Evolutionary conservation across 2,329 filamentous ascomycete genomes (phyloP), one percentile per base, ranked within the genome.

Genomic region (Alternaria angustiovoidea): DNA sequence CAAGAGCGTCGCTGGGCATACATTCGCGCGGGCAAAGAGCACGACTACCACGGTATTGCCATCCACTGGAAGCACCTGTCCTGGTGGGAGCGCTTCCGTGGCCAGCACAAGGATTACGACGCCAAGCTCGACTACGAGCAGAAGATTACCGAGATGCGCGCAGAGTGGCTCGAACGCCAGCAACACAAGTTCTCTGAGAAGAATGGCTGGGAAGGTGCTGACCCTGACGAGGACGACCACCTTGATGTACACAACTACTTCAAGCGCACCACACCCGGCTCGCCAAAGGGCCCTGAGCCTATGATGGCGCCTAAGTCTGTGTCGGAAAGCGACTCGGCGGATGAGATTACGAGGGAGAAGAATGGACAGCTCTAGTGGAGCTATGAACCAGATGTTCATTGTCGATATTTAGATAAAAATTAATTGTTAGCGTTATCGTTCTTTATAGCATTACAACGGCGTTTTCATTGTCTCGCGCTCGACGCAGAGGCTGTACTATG

Each of bases 1-100:
- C 94, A 97, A 82, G 94, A 98, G 82, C 91, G 94, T 66, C 89
- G 94, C 73, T 98, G 94, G 94, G 81, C 85, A 57, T 97, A 90
- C 81, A 92, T 98, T 77, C 90, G 92, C 61, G 84, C 87, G 3
- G 93, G 93, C 63, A 88, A 88, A 61, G 89, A 89, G 68, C 64
- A 88, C 30, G 92, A 97, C 49, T 98, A 98, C 83, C 94, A 97
- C 81, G 94, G 94, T 67, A 89, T 97, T 54, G 94, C 94, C 61
- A 89, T 98, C 61, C 93, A 98, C 84, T 90, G 92, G 48, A 87
- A 91, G 78, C 94, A 98, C 76, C 82, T 98, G 64, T 94, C 91
- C 7, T 78, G 94, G 52, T 98, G 92, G 91, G 94, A 98, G 85
- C 89, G 92, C 63, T 79, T 92, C 64, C 85, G 87, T 55, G 93